Conservation (phyloP, 352 stramenopile species). For the Phytophthora rubi region DNA sequence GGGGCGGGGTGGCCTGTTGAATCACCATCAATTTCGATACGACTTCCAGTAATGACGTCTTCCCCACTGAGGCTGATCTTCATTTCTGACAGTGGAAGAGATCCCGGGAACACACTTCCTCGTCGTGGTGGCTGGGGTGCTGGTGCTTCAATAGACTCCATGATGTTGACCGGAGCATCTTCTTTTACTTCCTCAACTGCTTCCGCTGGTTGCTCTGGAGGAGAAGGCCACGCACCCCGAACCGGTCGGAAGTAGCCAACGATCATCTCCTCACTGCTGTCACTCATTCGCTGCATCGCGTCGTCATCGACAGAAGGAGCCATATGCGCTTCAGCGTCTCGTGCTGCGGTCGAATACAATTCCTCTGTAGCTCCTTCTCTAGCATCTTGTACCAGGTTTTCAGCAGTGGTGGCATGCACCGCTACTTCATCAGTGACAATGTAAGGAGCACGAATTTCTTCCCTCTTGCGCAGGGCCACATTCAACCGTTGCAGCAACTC, state of each 20-base stretch:
- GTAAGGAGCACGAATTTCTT: conserved; percentile 8
- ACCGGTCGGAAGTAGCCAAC: conserved; percentile 46
- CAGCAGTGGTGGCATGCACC: neutral
- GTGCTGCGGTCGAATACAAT: neutral
- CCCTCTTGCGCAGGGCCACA: conserved; percentile 36
- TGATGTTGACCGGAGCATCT: neutral
- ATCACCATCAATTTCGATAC: conserved; percentile 2
- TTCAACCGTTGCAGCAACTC: conserved; percentile 48
- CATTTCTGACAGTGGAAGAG: neutral
- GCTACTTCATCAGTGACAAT: neutral
- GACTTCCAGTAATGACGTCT: neutral
- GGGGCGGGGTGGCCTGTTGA: neutral
- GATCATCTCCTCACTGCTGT: conserved; percentile 44
- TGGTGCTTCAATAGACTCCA: neutral
- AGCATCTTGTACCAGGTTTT: neutral
- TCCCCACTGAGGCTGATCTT: conserved; percentile 4
- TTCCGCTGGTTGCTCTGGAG: neutral
- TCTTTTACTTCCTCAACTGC: conserved; percentile 8
- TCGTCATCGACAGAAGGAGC: conserved; percentile 10
- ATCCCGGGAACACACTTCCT: neutral
- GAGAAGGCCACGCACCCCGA: conserved; percentile 5
- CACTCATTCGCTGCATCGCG: conserved; percentile 7
- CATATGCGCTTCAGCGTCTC: neutral
- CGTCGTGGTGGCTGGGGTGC: conserved; percentile 1
- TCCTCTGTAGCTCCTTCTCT: neutral